Conservation (phyloP, 148 eudicot species). For the Agrostemma githago region DNA sequence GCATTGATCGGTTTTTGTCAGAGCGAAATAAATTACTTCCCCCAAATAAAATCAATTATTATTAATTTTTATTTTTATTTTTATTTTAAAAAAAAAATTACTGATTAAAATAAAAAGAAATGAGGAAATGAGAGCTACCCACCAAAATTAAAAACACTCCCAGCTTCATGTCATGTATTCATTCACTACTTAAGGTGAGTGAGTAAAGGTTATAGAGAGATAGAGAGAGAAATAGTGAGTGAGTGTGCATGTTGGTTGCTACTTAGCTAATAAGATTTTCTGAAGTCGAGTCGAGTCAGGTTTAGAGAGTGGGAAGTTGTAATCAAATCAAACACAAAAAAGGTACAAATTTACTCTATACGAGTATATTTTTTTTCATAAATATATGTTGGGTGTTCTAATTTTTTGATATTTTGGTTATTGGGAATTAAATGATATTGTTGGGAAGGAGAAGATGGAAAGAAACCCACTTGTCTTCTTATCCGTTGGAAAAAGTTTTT, state of each 20-base stretch:
- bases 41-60: neutral
- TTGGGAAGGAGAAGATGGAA: neutral
- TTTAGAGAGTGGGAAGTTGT: neutral
- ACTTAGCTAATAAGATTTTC: neutral
- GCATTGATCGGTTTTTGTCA: slow-evolving; percentile 48
- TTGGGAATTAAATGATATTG: neutral
- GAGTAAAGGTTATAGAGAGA: slow-evolving; percentile 1
- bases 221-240: slow-evolving; percentile 2
- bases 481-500: neutral
- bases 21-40: slow-evolving; percentile 23
- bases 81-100: neutral
- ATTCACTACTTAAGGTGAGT: slow-evolving; percentile 19
- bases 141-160: slow-evolving; percentile 17
- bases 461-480: neutral
- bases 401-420: neutral
- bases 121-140: slow-evolving; percentile 7
- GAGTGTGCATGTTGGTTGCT: neutral
- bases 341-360: neutral
- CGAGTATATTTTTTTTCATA: neutral
- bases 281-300: neutral
- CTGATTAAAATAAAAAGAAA: neutral
- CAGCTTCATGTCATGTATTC: neutral
- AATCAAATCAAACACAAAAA: neutral
- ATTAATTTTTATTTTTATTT: neutral
- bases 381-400: neutral